Evolutionary conservation across 2,329 filamentous ascomycete species (phyloP), one percentile per base, ranked within the genome.

Genomic region (Fusarium siculi): DNA sequence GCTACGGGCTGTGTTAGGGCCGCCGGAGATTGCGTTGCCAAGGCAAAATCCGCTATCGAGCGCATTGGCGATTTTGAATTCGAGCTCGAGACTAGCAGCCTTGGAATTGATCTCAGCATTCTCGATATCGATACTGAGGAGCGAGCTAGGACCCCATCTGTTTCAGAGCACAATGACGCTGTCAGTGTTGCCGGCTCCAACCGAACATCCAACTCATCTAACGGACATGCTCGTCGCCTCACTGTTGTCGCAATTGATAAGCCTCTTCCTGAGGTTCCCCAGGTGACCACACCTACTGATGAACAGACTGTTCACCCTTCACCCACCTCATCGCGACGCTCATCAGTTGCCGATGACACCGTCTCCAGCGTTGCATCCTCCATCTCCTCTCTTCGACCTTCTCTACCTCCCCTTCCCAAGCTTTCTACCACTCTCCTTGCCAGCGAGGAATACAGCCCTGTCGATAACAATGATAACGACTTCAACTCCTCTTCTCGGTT

Each of bases 41-140:
- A 95, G 82, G 93, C 95, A 16, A 94, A 94, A 77, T 88, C 90
- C 79, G 91, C 97, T 49, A 92, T 99, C 65, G 95, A 97, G 82
- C 89, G 93, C 68, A 94, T 96, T 72, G 95, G 95, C 25, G 95
- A 97, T 81, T 97, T 97, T 74, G 95, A 97, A 81, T 90, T 95
- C 74, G 94, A 97, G 80, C 86, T 93, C 61, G 90, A 93, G 74
- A 84, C 83, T 23, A 81, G 79, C 71, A 82, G 85, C 36, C 82
- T 93, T 32, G 88, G 87, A 12, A 86, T 92, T 57, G 88, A 91
- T 70, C 80, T 90, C 34, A 82, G 80, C 21, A 81, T 86, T n/a
- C 81, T 90, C 50, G 84, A 89, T 60, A 77, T 82, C 12, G 79
- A 82, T 28, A n/a, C 76, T 4, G 75, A 82, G 18, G 82, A 85